Base-by-base conservation (phyloP, 2,329 filamentous ascomycete species). In the Trichophyton mentagrophytes region DNA sequence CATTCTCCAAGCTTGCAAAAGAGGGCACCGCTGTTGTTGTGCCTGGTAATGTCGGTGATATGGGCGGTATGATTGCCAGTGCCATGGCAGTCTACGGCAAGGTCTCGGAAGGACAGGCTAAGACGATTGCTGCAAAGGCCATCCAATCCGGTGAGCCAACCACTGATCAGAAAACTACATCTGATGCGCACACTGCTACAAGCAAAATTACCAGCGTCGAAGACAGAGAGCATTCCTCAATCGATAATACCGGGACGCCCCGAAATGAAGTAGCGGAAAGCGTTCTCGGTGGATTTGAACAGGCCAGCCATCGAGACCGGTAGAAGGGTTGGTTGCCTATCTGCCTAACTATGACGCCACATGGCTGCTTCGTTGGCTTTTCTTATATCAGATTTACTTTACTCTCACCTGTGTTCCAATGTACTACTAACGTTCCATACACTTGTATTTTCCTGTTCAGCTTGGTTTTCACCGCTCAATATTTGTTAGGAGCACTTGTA, bases 1-100 rank as follows among this genome's bases (percentile, higher is more conserved):
- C 93, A 3, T 99, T 97, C 70, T 86, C 83, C 66, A 89, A 91
- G 71, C 79, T 99, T 67, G 93, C 93, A 58, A 93, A 92, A 77
- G 91, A 99, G 78, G 90, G 93, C 68, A 99, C 93, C 2, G 89
- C 90, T 3, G 87, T 99, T 30, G 90, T 99, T 20, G 91, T 99
- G 13, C 93, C 93, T 0, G 93, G 93, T 9, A 97, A 99, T 70
- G 90, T 99, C 42, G 93, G 93, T 63, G 93, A 99, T 71, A 91
- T 99, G 67, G 87, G 90, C 60, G 85, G 89, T 67, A 96, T 99
- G 91, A 97, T 99, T 73, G 91, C 93, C 44, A 95, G 89, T 17
- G 93, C 91, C 1, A 85, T 99, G 80, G 88, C 90, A 60, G 91
- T 99, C 17, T 99, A 96, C 73, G 90, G 92, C 62, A 96, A 95